phyloP scores from a whole-genome alignment of 495 filamentous ascomycete species.

The Glonium stellatum region DNA sequence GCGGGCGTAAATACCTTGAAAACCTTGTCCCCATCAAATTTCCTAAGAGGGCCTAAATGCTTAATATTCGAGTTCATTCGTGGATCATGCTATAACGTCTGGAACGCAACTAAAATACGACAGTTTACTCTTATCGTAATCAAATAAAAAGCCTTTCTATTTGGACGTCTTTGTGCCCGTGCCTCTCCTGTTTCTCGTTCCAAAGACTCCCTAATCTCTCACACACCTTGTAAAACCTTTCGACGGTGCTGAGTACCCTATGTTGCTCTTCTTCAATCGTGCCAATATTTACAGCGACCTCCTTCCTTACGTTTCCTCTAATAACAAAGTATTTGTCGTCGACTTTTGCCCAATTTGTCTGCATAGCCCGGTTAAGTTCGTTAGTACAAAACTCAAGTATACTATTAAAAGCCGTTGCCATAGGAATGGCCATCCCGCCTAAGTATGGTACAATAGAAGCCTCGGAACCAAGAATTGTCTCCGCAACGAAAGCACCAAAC shows the following conservation, averaged over 20 bases:
- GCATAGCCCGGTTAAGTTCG: constrained; percentile 32
- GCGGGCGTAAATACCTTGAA: too few relatives aligned
- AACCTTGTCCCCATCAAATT: too few relatives aligned
- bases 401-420: constrained; percentile 3
- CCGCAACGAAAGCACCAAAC: constrained; percentile 10
- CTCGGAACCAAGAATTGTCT: background rate
- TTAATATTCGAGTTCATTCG: background rate
- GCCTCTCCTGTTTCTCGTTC: background rate
- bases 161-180: background rate
- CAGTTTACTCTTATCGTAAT: background rate
- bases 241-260: constrained; percentile 19
- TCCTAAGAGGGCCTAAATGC: background rate
- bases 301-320: constrained; percentile 30
- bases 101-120: constrained; percentile 1
- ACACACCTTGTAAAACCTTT: constrained; percentile 15
- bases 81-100: background rate
- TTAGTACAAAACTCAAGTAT: constrained; percentile 28
- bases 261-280: constrained; percentile 33
- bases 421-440: background rate
- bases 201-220: background rate
- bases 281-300: constrained; percentile 35
- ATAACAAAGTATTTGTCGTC: constrained; percentile 34
- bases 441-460: constrained; percentile 6
- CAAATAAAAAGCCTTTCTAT: background rate
- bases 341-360: constrained; percentile 34